These are phyloP conservation scores for Megacollybia marginata DNA, from an alignment of 768 basidiomycete species.

Conservation along the genomic window DNA sequence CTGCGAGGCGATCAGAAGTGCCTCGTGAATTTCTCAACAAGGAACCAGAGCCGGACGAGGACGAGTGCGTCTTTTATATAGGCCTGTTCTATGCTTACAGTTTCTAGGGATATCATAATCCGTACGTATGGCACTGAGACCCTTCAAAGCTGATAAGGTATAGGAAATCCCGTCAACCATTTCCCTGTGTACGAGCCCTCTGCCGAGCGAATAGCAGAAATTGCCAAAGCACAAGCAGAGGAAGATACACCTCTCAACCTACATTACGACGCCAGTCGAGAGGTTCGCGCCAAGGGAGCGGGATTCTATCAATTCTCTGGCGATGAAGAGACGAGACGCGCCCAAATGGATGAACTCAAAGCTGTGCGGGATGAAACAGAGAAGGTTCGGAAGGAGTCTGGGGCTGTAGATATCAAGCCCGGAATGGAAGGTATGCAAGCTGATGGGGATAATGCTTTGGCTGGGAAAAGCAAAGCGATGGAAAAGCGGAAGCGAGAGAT, in stretches of 20 bases:
- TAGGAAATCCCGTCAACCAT: conserved; percentile 76
- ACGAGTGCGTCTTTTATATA: conserved; percentile 39
- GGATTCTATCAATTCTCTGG: conserved; percentile 88
- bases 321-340: conserved; percentile 71
- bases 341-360: conserved; percentile 80
- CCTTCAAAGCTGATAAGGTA: background rate
- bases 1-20: conserved; percentile 64
- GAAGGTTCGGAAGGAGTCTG: conserved; percentile 47
- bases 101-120: conserved; percentile 50
- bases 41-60: conserved; percentile 46
- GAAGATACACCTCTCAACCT: conserved; percentile 60
- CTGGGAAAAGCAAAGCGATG: conserved; percentile 40
- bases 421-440: conserved; percentile 71
- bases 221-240: conserved; percentile 64
- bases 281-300: conserved; percentile 85
- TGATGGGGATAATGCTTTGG: conserved; percentile 19
- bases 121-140: conserved; percentile 24
- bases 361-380: conserved; percentile 66
- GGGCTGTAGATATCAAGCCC: conserved; percentile 51
- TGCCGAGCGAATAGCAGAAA: conserved; percentile 68
- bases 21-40: conserved; percentile 53
- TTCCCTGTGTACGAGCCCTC: conserved; percentile 89
- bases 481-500: conserved; percentile 17
- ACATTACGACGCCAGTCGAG: conserved; percentile 78
- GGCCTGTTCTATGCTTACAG: conserved; percentile 3